Evolutionary conservation across 768 basidiomycete species (phyloP).

Genomic region (Aureoboletus auriporus): DNA sequence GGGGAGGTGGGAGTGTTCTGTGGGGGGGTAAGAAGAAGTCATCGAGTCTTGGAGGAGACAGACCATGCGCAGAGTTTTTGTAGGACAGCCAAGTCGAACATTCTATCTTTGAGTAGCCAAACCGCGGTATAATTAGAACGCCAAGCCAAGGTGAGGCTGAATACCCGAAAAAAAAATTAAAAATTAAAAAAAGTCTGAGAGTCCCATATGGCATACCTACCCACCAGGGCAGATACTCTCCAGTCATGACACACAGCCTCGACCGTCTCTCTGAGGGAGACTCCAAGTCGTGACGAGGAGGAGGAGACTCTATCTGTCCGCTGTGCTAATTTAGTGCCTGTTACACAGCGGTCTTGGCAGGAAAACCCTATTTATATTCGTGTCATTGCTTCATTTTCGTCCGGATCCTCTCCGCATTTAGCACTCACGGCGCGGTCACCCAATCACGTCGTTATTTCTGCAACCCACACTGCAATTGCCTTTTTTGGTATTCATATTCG

Average conservation of each 20-base stretch:
- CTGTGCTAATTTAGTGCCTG: slow-evolving; percentile 24
- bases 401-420: slow-evolving; percentile 9
- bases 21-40: slow-evolving; percentile 21
- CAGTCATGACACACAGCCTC: too few relatives aligned
- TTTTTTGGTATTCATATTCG: slow-evolving; percentile 6
- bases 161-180: slow-evolving; percentile 25
- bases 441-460: slow-evolving; percentile 24
- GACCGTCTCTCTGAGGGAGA: too few relatives aligned
- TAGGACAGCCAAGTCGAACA: slow-evolving; percentile 42
- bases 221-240: too few relatives aligned
- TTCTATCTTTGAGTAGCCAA: slow-evolving; percentile 43
- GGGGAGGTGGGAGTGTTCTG: slow-evolving; percentile 13
- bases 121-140: slow-evolving; percentile 38
- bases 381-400: slow-evolving; percentile 8
- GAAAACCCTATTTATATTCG: slow-evolving; percentile 29
- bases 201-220: too few relatives aligned
- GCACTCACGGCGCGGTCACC: slow-evolving; percentile 11
- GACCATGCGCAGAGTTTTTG: slow-evolving; percentile 32
- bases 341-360: slow-evolving; percentile 29
- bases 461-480: not conserved
- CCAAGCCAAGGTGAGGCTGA: slow-evolving; percentile 41
- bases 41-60: slow-evolving; percentile 22
- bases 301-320: too few relatives aligned
- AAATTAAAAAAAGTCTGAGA: not conserved
- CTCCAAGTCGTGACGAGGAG: too few relatives aligned